These are phyloP conservation scores for Rheum nobile DNA, from an alignment of 148 eudicot species.

Conservation along the genomic window DNA sequence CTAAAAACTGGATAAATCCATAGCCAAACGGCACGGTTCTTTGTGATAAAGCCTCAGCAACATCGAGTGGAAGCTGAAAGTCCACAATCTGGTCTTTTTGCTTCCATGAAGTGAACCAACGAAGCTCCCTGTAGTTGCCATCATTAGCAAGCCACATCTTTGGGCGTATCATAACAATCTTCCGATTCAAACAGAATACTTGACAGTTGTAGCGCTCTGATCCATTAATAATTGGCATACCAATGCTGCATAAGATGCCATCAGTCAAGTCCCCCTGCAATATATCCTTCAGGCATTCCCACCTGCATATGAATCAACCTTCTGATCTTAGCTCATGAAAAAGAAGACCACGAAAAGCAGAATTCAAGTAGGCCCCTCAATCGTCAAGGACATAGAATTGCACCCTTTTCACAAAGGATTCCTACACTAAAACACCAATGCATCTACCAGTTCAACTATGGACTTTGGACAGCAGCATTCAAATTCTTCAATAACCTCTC, in stretches of 20 bases:
- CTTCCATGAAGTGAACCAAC: conserved; percentile 96
- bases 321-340: not conserved
- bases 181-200: conserved; percentile 72
- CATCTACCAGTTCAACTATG: not conserved
- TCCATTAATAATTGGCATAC: conserved; percentile 79
- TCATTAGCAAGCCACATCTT: conserved; percentile 97
- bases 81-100: conserved; percentile 50
- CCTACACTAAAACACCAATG: not conserved
- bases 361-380: not conserved
- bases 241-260: conserved; percentile 82
- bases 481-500: not conserved
- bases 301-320: conserved; percentile 38
- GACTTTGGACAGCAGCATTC: not conserved
- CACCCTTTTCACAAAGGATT: not conserved
- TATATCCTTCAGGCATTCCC: conserved; percentile 87
- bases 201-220: conserved; percentile 94
- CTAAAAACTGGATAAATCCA: conserved; percentile 70
- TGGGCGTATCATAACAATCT: conserved; percentile 86
- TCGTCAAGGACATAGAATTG: too few relatives aligned
- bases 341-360: not conserved
- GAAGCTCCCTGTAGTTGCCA: conserved; percentile 89
- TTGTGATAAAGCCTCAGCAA: conserved; percentile 59
- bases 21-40: conserved; percentile 71
- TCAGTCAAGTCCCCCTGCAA: conserved; percentile 80
- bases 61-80: conserved; percentile 60